A percentile compares a stretch with the other conserved stretches of the same genome.
Conservation (phyloP, 2,329 filamentous ascomycete genomes). For the Fulvia fulva region DNA sequence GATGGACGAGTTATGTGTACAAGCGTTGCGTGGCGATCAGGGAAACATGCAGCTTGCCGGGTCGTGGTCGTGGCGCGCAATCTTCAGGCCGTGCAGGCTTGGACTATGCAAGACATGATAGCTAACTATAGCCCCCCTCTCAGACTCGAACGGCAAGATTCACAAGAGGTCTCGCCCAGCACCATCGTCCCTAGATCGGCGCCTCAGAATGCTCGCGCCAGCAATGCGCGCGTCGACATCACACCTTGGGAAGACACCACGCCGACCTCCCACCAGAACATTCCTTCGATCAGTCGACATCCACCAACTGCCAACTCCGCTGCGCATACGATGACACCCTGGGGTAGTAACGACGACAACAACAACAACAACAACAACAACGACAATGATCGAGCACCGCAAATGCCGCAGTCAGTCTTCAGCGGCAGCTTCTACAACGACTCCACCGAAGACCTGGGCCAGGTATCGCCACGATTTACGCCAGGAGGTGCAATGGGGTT, state of each 20-base stretch:
- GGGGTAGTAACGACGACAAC: conserved; percentile 36
- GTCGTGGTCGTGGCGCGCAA: conserved; percentile 3
- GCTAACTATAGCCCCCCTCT: conserved; percentile 25
- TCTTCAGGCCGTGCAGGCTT: conserved; percentile 25
- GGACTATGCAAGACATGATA: conserved; percentile 17
- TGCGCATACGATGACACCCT: conserved; percentile 51
- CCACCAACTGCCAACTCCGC: conserved; percentile 57
- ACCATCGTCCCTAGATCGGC: conserved; percentile 35
- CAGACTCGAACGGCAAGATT: conserved; percentile 44
- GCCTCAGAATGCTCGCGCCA: conserved; percentile 42
- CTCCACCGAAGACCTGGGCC: conserved; percentile 65
- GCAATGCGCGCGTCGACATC: conserved; percentile 43
- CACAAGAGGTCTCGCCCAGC: conserved; percentile 39
- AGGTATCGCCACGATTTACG: conserved; percentile 67
- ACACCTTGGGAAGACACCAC: conserved; percentile 50
- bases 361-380: conserved; percentile 35
- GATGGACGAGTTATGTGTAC: background rate
- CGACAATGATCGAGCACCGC: conserved; percentile 24
- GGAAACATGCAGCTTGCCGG: conserved; percentile 6
- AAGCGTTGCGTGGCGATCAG: background rate
- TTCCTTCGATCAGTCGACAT: conserved; percentile 31
- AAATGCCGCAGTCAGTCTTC: conserved; percentile 44
- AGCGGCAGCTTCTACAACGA: conserved; percentile 62
- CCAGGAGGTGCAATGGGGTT: conserved; percentile 50
- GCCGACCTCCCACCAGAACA: conserved; percentile 36